A percentile compares a stretch with the other conserved stretches of the same genome.
Conservation (phyloP, 2,329 filamentous ascomycete genomes). For the Emericellopsis atlantica region DNA sequence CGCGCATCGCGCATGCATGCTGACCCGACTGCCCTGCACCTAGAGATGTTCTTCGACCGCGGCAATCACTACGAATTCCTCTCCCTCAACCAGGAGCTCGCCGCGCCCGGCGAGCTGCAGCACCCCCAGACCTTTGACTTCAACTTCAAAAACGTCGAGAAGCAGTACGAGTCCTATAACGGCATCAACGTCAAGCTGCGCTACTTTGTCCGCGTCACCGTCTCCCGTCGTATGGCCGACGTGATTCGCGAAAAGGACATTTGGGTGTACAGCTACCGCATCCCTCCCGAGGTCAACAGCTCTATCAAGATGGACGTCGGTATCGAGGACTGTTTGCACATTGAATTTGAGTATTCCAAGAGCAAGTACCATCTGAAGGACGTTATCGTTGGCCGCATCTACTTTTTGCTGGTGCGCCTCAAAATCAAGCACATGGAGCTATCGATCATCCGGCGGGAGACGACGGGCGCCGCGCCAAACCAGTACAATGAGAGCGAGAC, state of each 20-base stretch:
- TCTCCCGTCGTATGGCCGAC: conserved; percentile 92
- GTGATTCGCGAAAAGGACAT: conserved; percentile 98
- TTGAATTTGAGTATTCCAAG: conserved; percentile 99
- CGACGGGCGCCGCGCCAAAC: conserved; percentile 89
- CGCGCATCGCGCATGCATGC: neutral
- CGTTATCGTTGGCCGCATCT: conserved; percentile 96
- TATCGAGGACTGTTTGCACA: conserved; percentile 97
- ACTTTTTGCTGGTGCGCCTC: conserved; percentile 89
- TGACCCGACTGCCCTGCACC: neutral
- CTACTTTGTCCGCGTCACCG: conserved; percentile 95
- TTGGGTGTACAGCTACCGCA: conserved; percentile 98
- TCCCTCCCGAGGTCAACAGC: conserved; percentile 95
- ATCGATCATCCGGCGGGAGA: conserved; percentile 93
- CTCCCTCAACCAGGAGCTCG: conserved; percentile 90
- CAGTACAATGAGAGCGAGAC: conserved; percentile 99
- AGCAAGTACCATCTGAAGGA: conserved; percentile 99
- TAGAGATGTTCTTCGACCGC: conserved; percentile 99
- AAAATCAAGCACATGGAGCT: conserved; percentile 99
- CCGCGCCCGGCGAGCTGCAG: conserved; percentile 91
- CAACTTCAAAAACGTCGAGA: conserved; percentile 99
- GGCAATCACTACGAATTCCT: conserved; percentile 99
- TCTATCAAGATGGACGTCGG: conserved; percentile 99
- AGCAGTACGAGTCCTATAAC: conserved; percentile 99
- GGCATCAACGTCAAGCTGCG: conserved; percentile 99
- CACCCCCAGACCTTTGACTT: conserved; percentile 98